Evolutionary conservation across 345 rosid species (phyloP).

Genomic region (Garcia nutans): DNA sequence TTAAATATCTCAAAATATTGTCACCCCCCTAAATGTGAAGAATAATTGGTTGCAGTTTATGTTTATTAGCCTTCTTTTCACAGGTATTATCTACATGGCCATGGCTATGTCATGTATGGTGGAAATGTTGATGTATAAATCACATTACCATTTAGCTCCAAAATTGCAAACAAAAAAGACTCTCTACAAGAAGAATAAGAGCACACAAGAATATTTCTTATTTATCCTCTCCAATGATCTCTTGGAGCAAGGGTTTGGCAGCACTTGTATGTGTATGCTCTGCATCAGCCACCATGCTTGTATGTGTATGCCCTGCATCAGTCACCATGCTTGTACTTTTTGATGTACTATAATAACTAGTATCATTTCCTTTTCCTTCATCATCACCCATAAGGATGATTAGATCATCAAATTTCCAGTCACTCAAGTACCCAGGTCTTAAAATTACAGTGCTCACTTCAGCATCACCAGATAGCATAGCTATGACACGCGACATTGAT

Average conservation of each 20-base stretch:
- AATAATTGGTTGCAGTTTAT: too few species aligned
- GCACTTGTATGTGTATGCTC: background rate
- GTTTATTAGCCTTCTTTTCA: too few species aligned
- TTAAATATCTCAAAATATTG: too few species aligned
- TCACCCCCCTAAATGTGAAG: too few species aligned
- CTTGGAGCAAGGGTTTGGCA: constrained; percentile 15
- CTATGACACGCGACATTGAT: constrained; percentile 63
- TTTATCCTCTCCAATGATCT: constrained; percentile 25
- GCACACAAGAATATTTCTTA: background rate
- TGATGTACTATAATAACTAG: constrained; percentile 12
- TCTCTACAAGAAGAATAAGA: too few species aligned
- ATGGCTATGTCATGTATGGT: too few species aligned
- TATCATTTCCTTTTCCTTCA: constrained; percentile 21
- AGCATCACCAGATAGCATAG: constrained; percentile 68
- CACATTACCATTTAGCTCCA: too few species aligned
- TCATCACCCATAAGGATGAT: constrained; percentile 32
- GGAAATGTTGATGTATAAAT: too few species aligned
- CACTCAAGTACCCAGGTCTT: constrained; percentile 56
- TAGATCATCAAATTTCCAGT: constrained; percentile 49
- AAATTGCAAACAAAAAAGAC: too few species aligned
- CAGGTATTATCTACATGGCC: too few species aligned
- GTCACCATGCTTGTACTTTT: constrained; percentile 12
- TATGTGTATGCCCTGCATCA: background rate
- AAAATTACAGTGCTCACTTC: constrained; percentile 43
- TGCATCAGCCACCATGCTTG: constrained; percentile 8